A percentile compares a stretch with the other conserved stretches of the same genome.
Conservation (phyloP, 345 rosid species). For the Schrenkiella parvula region DNA sequence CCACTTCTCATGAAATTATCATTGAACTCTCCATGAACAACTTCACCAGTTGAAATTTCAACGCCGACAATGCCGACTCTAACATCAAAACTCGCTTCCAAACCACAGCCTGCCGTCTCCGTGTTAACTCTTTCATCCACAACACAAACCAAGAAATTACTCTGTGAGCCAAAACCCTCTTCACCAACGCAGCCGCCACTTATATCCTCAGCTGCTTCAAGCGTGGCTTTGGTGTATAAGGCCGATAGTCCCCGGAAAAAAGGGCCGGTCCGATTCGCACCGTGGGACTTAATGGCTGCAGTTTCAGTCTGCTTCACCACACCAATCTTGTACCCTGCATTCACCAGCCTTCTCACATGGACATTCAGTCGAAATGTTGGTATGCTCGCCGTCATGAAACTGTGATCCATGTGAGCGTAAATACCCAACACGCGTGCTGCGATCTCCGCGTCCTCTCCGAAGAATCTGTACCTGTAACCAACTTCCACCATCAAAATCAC, state of each 20-base stretch:
- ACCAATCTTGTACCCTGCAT: slow-evolving; percentile 85
- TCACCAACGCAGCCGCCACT: slow-evolving; percentile 45
- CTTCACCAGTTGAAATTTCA: slow-evolving; percentile 90
- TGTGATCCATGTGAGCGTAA: slow-evolving; percentile 75
- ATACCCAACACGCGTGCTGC: slow-evolving; percentile 79
- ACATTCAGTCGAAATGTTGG: slow-evolving; percentile 88
- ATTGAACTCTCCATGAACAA: slow-evolving; percentile 71
- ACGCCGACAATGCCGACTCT: slow-evolving; percentile 77
- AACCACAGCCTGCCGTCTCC: slow-evolving; percentile 20
- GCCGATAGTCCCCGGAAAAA: slow-evolving; percentile 82
- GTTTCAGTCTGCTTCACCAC: slow-evolving; percentile 98
- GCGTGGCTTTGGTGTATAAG: slow-evolving; percentile 80
- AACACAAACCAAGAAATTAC: slow-evolving; percentile 74
- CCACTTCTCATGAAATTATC: slow-evolving; percentile 76
- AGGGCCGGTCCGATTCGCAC: slow-evolving; percentile 57
- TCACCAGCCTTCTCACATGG: slow-evolving; percentile 79
- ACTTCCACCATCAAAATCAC: slow-evolving; percentile 91
- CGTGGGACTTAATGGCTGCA: slow-evolving; percentile 83
- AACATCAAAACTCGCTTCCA: slow-evolving; percentile 44
- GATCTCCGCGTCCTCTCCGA: slow-evolving; percentile 82
- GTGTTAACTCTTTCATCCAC: slow-evolving; percentile 48
- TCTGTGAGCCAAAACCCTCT: slow-evolving; percentile 63
- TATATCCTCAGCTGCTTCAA: slow-evolving; percentile 84
- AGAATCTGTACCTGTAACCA: slow-evolving; percentile 85
- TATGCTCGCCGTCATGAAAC: slow-evolving; percentile 79